Conservation (phyloP, 306 rosid genomes). For the Quercus robur region DNA sequence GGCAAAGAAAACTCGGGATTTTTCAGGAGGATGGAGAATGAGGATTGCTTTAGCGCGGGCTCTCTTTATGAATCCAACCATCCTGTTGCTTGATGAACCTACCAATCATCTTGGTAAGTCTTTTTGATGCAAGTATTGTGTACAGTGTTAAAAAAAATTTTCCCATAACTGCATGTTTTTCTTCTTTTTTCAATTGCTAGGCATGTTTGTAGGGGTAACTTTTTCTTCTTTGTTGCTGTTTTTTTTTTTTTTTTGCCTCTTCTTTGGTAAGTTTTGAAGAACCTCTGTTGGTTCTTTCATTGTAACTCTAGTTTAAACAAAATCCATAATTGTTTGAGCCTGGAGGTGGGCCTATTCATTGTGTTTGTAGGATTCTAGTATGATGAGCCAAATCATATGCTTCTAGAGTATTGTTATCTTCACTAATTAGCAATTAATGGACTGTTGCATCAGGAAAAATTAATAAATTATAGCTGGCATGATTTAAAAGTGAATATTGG, state of each 20-base stretch:
- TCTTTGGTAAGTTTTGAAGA: too few species aligned
- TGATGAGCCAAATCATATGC: neutral
- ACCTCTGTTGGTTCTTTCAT: neutral
- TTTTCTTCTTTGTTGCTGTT: neutral
- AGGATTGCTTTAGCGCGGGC: constrained; percentile 98
- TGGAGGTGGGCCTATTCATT: neutral
- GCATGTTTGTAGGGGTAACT: neutral
- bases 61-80: constrained; percentile 88
- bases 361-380: neutral
- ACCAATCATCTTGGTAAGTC: constrained; percentile 91
- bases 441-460: neutral
- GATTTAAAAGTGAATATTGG: neutral
- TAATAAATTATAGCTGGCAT: neutral
- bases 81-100: constrained; percentile 94
- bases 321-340: neutral
- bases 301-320: neutral
- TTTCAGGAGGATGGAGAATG: constrained; percentile 99
- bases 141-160: neutral
- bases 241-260: neutral
- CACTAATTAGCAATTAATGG: neutral
- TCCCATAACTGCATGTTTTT: neutral
- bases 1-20: constrained; percentile 82
- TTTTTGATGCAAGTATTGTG: neutral
- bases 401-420: neutral
- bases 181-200: neutral